phyloP scores from a whole-genome alignment of 805 yeast genomes.

The Candida parachauliodes region DNA sequence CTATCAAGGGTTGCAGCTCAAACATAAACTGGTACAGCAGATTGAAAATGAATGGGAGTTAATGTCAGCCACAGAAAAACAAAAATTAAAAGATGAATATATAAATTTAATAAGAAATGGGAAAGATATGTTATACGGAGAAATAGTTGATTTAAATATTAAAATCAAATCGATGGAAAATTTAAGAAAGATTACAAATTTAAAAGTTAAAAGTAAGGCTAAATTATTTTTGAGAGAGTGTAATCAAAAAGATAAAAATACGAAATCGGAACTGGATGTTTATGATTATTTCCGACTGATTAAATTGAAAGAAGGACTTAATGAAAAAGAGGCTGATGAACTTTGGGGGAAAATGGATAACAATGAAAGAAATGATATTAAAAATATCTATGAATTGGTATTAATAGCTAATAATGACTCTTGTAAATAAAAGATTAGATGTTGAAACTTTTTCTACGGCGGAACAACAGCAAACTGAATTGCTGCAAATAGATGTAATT shows the following conservation, averaged over 20 bases:
- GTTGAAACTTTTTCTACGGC: no score
- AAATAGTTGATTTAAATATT: constrained; percentile 16
- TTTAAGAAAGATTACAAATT: background rate
- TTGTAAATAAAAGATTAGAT: no score
- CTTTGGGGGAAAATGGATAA: background rate
- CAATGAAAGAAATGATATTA: background rate
- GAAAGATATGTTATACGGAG: constrained; percentile 25
- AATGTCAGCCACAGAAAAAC: background rate
- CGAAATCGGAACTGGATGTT: background rate
- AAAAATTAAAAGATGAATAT: constrained; percentile 18
- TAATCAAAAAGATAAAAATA: background rate
- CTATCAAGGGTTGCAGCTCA: background rate
- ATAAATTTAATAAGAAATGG: constrained; percentile 23
- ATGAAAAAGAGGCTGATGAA: background rate
- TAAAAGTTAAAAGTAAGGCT: background rate
- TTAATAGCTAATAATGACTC: background rate
- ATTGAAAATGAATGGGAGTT: constrained; percentile 6
- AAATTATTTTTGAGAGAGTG: background rate
- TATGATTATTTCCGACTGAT: background rate
- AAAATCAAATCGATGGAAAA: background rate
- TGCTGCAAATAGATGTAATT: no score
- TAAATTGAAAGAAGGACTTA: background rate
- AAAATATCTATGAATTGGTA: background rate
- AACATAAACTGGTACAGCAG: background rate
- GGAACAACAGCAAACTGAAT: no score